Conservation (phyloP, 2,329 filamentous ascomycete species). For the Botryosphaeria dothidea region DNA sequence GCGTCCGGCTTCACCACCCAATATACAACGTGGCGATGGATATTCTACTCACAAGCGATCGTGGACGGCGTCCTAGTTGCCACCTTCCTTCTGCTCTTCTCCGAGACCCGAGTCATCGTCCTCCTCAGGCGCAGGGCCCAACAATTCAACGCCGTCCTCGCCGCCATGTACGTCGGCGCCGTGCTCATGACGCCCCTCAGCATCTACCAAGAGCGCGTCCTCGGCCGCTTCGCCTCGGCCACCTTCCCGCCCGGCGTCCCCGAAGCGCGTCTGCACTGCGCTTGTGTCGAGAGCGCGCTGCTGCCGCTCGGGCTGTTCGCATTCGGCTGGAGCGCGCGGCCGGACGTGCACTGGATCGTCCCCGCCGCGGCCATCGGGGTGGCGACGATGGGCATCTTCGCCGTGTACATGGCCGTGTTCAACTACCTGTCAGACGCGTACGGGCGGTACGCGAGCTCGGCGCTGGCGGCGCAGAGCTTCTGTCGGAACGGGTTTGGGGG, state of each 20-base stretch:
- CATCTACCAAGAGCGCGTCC: slow-evolving; percentile 65
- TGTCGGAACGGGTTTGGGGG: slow-evolving; percentile 83
- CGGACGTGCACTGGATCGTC: slow-evolving; percentile 68
- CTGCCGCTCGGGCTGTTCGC: slow-evolving; percentile 79
- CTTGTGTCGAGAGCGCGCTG: slow-evolving; percentile 71
- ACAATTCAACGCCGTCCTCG: slow-evolving; percentile 71
- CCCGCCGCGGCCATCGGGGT: slow-evolving; percentile 70
- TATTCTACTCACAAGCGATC: slow-evolving; percentile 84
- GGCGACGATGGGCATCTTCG: slow-evolving; percentile 82
- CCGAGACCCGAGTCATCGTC: slow-evolving; percentile 80
- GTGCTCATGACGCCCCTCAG: slow-evolving; percentile 67
- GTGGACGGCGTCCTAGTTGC: slow-evolving; percentile 63
- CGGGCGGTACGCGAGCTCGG: slow-evolving; percentile 79
- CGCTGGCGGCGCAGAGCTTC: slow-evolving; percentile 81
- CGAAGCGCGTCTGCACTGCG: slow-evolving; percentile 80
- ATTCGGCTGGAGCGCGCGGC: slow-evolving; percentile 70
- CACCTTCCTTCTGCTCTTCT: slow-evolving; percentile 68
- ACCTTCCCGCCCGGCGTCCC: slow-evolving; percentile 50
- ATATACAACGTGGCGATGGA: slow-evolving; percentile 74
- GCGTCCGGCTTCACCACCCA: slow-evolving; percentile 69
- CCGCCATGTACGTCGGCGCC: slow-evolving; percentile 68
- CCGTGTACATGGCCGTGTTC: slow-evolving; percentile 83
- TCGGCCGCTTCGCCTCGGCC: slow-evolving; percentile 46
- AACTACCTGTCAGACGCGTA: slow-evolving; percentile 92
- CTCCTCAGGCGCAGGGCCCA: slow-evolving; percentile 74